These are phyloP conservation scores for Phytopythium oedochilum DNA, from an alignment of 352 stramenopile species.

Conservation along the genomic window DNA sequence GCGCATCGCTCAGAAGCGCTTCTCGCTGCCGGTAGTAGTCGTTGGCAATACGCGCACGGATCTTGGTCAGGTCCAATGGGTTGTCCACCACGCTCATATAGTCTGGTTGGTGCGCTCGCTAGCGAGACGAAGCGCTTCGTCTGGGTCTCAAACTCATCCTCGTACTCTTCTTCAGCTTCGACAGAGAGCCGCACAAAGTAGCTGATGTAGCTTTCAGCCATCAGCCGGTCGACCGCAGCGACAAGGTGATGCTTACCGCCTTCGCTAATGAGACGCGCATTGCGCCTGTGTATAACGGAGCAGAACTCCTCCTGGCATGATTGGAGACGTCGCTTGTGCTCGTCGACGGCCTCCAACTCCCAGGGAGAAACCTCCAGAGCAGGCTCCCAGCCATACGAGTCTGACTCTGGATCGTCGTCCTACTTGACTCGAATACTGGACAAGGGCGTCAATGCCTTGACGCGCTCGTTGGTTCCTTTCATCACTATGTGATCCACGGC, in stretches of 20 bases:
- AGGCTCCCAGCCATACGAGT: background rate
- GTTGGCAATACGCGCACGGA: background rate
- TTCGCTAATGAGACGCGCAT: background rate
- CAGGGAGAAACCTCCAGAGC: background rate
- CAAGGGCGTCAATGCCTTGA: background rate
- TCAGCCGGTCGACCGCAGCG: background rate
- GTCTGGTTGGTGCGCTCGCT: background rate
- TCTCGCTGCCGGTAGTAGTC: conserved; percentile 3
- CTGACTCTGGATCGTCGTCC: background rate
- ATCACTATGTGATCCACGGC: no score
- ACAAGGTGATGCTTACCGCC: background rate
- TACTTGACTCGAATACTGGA: background rate
- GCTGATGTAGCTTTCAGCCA: background rate
- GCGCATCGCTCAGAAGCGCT: background rate
- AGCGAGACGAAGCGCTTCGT: background rate
- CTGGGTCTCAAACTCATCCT: no score
- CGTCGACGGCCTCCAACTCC: background rate
- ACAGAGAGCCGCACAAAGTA: background rate
- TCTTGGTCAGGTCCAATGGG: background rate
- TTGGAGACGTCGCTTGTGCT: background rate
- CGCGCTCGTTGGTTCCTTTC: no score
- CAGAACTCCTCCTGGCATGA: background rate
- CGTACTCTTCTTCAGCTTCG: background rate
- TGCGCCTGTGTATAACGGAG: background rate
- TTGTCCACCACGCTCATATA: background rate